Evolutionary conservation across 1,284 basidiomycete genomes (phyloP).

Genomic region (Tausonia pullulans): DNA sequence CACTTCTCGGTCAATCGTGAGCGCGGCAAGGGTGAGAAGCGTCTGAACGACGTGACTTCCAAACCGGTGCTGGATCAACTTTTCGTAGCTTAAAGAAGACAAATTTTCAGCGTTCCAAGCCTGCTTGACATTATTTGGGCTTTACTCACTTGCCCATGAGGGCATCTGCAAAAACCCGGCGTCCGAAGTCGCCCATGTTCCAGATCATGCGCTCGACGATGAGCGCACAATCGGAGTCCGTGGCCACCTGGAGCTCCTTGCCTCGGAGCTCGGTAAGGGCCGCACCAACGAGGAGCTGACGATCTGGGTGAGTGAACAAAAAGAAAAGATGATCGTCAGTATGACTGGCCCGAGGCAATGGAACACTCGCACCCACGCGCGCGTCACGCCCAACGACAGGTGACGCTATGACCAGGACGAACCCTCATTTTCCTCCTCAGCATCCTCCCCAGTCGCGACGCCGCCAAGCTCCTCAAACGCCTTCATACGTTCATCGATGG

Average conservation of each 20-base stretch:
- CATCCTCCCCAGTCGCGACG: conserved; percentile 28
- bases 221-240: conserved; percentile 80
- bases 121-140: no score
- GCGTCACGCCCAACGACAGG: no score
- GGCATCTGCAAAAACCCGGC: conserved; percentile 74
- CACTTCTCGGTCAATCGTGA: conserved; percentile 73
- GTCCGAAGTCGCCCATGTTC: conserved; percentile 87
- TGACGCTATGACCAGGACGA: conserved; percentile 3
- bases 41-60: conserved; percentile 90
- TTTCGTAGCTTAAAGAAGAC: conserved; percentile 44
- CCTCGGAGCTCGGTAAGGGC: conserved; percentile 70
- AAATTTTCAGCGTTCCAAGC: no score
- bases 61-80: conserved; percentile 65
- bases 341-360: not conserved
- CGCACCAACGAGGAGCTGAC: conserved; percentile 68
- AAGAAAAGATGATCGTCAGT: conserved; percentile 4
- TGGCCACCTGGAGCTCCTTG: conserved; percentile 77
- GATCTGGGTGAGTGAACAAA: conserved; percentile 42
- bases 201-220: conserved; percentile 76
- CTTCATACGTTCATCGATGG: conserved; percentile 70
- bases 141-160: conserved; percentile 67
- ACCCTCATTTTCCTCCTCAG: conserved; percentile 60
- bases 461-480: conserved; percentile 56
- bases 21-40: conserved; percentile 56
- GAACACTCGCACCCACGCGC: no score